These are phyloP conservation scores for Stentor roeselii DNA, from an alignment of 73 alveolate genomes.

Conservation along the genomic window DNA sequence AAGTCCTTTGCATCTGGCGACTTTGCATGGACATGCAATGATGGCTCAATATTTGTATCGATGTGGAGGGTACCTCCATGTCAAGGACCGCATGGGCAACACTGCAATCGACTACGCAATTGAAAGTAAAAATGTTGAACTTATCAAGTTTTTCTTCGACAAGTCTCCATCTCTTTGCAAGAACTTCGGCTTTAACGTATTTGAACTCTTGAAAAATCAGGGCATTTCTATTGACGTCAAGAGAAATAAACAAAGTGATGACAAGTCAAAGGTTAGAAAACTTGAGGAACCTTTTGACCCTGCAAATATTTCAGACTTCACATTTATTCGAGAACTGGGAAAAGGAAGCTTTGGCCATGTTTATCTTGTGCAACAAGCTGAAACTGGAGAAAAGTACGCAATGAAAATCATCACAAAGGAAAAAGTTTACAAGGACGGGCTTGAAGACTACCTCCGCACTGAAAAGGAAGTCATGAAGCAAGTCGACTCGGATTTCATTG, in stretches of 20 bases:
- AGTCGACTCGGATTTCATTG: no score
- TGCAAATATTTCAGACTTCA: background rate
- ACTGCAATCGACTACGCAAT: background rate
- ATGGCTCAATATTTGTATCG: background rate
- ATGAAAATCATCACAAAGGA: no score
- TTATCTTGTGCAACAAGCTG: conserved; percentile 70
- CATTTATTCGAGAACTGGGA: conserved; percentile 62
- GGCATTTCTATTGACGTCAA: no score
- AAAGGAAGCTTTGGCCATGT: conserved; percentile 95
- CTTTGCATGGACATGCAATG: background rate
- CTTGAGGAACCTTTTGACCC: no score
- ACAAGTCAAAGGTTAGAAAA: no score
- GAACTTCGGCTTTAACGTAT: no score
- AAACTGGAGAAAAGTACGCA: conserved; percentile 65
- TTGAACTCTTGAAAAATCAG: no score
- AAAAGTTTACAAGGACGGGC: no score
- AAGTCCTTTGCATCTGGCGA: background rate
- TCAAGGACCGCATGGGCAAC: background rate
- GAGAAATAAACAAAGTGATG: no score
- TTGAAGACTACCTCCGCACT: no score
- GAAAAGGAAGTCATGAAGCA: no score
- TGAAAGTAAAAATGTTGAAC: background rate
- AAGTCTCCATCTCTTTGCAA: no score
- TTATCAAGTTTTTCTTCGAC: background rate
- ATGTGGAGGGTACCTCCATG: background rate